Evolutionary conservation across 495 filamentous ascomycete species (phyloP), one percentile per base, ranked within the genome.

Genomic region (Neurospora sp.): DNA sequence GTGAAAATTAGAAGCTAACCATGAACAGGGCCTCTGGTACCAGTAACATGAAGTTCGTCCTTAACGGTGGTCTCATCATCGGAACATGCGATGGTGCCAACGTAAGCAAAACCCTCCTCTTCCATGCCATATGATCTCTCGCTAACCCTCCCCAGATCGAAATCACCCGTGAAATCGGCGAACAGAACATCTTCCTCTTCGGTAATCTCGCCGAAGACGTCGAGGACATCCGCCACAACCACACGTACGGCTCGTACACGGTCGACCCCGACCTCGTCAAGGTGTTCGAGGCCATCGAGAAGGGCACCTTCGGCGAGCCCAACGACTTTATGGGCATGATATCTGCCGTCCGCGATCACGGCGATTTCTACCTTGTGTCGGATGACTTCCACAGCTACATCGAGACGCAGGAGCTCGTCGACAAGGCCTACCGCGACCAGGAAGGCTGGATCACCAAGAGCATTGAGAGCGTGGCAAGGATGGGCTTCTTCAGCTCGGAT

Each of bases 31-130:
- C 87, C 0, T 86, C 84, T 45, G 87, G 87, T 73, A 89, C 87
- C 15, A 88, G 86, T 75, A 98, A 98, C 88, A 99, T 99, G 96
- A 99, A 99, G 81, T 99, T 99, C 78, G 95, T 97, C 15, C 85
- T 99, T 77, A 99, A 98, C 78, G 96, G 96, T 73, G 96, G 96
- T 54, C 84, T 99, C 72, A 96, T 99, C 75, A 98, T 99, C 72
- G 96, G 96, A 79, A 99, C 96, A 43, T 97, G 94, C 81, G 96
- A 99, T 78, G 96, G 96, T 79, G 96, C 96, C 72, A 99, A 99
- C 76, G 94, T 97, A 86, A 88, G 91, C 86, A 72, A 13, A 2
- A 37, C 15, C 13, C 38, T 38, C 2, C 0, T 7, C 38, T 2
- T 24, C 11, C 9, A 17, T 62, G 28, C 28, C 28, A 62, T 34